These are phyloP conservation scores for Chaetomiaceae sp. DNA, from an alignment of 2,329 filamentous ascomycete genomes.

Conservation along the genomic window DNA sequence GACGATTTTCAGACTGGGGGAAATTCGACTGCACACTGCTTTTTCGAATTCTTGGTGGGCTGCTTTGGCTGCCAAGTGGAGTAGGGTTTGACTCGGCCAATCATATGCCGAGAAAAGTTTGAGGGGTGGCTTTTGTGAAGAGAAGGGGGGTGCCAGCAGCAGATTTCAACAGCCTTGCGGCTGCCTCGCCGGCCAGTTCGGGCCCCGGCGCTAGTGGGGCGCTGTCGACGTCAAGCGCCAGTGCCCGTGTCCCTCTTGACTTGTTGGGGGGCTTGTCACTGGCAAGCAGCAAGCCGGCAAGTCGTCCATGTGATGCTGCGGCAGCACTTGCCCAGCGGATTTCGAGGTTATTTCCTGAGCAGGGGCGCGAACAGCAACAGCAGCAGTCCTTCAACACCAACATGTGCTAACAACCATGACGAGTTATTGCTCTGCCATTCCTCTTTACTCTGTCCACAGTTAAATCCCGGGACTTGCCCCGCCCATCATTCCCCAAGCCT, in stretches of 20 bases:
- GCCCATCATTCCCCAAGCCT: conserved; percentile 3
- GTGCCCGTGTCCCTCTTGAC: not conserved
- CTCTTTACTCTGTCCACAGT: not conserved
- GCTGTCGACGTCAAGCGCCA: conserved; percentile 24
- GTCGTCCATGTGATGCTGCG: conserved; percentile 19
- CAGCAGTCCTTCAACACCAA: too few relatives aligned
- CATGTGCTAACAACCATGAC: conserved; percentile 15
- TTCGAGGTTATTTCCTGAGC: not conserved
- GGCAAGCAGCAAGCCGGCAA: not conserved
- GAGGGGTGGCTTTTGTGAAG: not conserved
- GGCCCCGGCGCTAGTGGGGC: conserved; percentile 9
- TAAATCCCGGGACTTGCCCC: conserved; percentile 6
- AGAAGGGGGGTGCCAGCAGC: not conserved
- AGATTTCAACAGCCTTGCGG: conserved; percentile 8
- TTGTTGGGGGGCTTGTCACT: not conserved
- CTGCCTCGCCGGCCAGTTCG: conserved; percentile 6
- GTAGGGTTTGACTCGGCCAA: conserved; percentile 27
- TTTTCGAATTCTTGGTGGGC: conserved; percentile 31
- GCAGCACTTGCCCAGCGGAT: conserved; percentile 1
- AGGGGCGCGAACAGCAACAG: too few relatives aligned
- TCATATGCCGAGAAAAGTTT: not conserved
- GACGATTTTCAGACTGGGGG: conserved; percentile 26
- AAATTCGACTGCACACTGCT: conserved; percentile 27
- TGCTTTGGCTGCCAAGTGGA: conserved; percentile 21
- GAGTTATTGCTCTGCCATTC: not conserved